Conservation (phyloP, 1,284 basidiomycete species). For the Microbotryum lychnidis-dioicae region DNA sequence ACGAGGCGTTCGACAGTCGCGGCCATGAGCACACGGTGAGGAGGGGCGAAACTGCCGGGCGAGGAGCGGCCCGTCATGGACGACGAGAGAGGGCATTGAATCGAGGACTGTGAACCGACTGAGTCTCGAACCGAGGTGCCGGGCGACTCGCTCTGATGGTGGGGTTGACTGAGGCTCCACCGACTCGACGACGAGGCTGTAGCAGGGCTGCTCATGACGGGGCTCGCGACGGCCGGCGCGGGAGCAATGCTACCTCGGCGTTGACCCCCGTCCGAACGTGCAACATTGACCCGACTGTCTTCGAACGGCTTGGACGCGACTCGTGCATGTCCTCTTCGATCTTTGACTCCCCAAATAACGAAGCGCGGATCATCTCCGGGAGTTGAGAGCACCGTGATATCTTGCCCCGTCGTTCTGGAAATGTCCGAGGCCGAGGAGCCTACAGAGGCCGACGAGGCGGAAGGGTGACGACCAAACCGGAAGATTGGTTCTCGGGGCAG, state of each 20-base stretch:
- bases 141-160: conserved; percentile 6
- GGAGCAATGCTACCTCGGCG: background rate
- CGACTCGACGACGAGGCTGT: conserved; percentile 6
- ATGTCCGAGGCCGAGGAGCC: conserved; percentile 14
- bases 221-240: conserved; percentile 38
- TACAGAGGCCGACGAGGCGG: conserved; percentile 18
- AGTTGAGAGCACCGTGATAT: conserved; percentile 37
- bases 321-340: background rate
- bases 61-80: background rate
- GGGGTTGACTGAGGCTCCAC: conserved; percentile 9
- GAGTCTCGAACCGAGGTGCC: conserved; percentile 24
- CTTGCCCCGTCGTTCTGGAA: conserved; percentile 14
- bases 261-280: background rate
- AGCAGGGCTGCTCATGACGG: conserved; percentile 16
- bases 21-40: conserved; percentile 50
- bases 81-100: background rate
- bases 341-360: conserved; percentile 63
- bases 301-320: background rate
- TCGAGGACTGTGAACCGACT: conserved; percentile 3
- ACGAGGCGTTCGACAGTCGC: conserved; percentile 86
- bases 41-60: background rate
- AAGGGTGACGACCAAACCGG: conserved; percentile 18
- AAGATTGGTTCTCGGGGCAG: background rate
- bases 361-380: conserved; percentile 74
- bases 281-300: background rate